Evolutionary conservation across 108 stramenopile species (phyloP), one percentile per base, ranked within the genome.

Genomic region (Nitzschia inconspicua): DNA sequence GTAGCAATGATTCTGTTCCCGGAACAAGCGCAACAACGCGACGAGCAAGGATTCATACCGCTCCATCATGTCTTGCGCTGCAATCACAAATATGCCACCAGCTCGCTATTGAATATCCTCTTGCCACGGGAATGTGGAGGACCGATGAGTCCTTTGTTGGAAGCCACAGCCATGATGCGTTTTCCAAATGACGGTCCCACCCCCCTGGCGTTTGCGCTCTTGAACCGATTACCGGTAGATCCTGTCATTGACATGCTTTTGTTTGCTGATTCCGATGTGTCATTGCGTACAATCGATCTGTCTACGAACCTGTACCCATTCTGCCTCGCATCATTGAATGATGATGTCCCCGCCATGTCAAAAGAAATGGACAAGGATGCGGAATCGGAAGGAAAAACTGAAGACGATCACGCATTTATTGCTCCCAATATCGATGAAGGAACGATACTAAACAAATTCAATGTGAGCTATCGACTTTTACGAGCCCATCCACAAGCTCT

Each of bases 401-500:
- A n/a, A n/a, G n/a, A n/a, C n/a, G n/a, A n/a, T n/a, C n/a, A n/a
- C n/a, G n/a, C n/a, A n/a, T n/a, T n/a, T n/a, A n/a, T n/a, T n/a
- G n/a, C n/a, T n/a, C n/a, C n/a, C n/a, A n/a, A n/a, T n/a, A n/a
- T n/a, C n/a, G n/a, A n/a, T n/a, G n/a, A n/a, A n/a, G n/a, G n/a
- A n/a, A n/a, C n/a, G n/a, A n/a, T n/a, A n/a, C n/a, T n/a, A n/a
- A n/a, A 66, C 19, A 47, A 47, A 19, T 13, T 66, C 30, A 47
- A 66, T 46, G 56, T 47, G 4, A 34, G 57, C 2, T 66, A 57
- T 40, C 28, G 16, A 18, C 19, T 66, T 7, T 40, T 66, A 27
- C 29, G 40, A 1, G 65, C 65, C 35, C 65, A 66, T 49, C 65
- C 65, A 9, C 65, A 66, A 49, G 65, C 57, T 0, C 18, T 66